Evolutionary conservation across 2,329 filamentous ascomycete species (phyloP).

Genomic region (Endocalyx cinctus): DNA sequence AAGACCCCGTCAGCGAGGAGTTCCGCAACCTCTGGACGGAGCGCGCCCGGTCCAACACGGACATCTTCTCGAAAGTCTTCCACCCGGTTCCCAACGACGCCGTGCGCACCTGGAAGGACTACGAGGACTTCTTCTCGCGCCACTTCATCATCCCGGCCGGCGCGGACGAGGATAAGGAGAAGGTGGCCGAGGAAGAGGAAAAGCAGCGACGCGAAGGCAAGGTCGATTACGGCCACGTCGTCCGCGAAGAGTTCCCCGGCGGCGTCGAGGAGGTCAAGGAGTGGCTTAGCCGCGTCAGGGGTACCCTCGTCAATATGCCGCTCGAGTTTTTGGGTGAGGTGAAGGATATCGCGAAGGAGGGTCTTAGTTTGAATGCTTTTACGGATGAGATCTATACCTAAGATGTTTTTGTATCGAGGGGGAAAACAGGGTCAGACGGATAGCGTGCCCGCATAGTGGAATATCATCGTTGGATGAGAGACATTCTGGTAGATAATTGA

Average conservation of each 20-base stretch:
- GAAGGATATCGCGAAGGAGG: conserved; percentile 81
- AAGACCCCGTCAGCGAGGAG: conserved; percentile 64
- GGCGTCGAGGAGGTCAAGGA: conserved; percentile 72
- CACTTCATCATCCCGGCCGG: conserved; percentile 58
- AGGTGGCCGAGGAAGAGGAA: conserved; percentile 35
- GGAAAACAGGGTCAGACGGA: neutral
- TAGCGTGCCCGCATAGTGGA: too few species aligned
- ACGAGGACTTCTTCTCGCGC: conserved; percentile 64
- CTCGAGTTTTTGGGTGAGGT: conserved; percentile 77
- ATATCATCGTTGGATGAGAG: too few species aligned
- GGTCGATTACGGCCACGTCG: conserved; percentile 83
- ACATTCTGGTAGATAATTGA: too few species aligned
- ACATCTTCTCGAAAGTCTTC: conserved; percentile 77
- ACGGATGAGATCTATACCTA: conserved; percentile 69
- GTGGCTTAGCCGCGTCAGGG: conserved; percentile 60
- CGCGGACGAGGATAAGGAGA: conserved; percentile 38
- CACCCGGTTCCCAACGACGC: conserved; percentile 68
- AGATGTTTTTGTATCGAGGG: neutral
- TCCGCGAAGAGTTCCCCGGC: conserved; percentile 70
- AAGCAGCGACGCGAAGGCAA: conserved; percentile 38
- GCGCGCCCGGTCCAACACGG: conserved; percentile 73
- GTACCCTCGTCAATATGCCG: conserved; percentile 84
- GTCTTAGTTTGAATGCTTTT: conserved; percentile 65
- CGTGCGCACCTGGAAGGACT: conserved; percentile 68
- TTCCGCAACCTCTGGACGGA: conserved; percentile 69